phyloP scores from a whole-genome alignment of 164 flowering plant genomes.

The Nymphaea colorata region DNA sequence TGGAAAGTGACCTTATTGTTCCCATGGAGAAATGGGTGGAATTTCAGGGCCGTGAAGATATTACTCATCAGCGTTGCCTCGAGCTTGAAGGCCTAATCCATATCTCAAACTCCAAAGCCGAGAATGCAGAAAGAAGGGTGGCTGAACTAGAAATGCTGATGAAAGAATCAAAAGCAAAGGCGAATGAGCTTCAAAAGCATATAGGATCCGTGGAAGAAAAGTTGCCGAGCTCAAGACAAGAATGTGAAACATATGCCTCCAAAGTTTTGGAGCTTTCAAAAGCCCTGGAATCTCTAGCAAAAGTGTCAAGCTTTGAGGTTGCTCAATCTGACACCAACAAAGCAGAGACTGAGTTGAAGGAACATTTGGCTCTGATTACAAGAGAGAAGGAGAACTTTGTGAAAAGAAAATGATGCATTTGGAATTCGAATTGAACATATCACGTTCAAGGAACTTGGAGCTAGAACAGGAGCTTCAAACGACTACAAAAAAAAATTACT shows the following conservation, averaged over 20 bases:
- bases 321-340: no score
- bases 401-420: conserved; percentile 31
- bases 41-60: not conserved
- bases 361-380: conserved; percentile 25
- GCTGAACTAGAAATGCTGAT: conserved; percentile 38
- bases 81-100: conserved; percentile 49
- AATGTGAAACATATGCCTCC: conserved; percentile 9
- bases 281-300: conserved; percentile 34
- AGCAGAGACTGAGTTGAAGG: conserved; percentile 14
- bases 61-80: conserved; percentile 12
- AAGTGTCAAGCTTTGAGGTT: conserved; percentile 31
- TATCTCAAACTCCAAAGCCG: conserved; percentile 42
- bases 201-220: conserved; percentile 36
- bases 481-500: not conserved
- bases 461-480: conserved; percentile 55
- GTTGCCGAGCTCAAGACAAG: conserved; percentile 39
- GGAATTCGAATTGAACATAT: conserved; percentile 13
- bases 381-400: conserved; percentile 44
- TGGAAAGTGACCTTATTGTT: not conserved
- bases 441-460: not conserved
- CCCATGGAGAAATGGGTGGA: not conserved
- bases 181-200: conserved; percentile 56
- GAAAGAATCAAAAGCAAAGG: conserved; percentile 44
- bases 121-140: conserved; percentile 43
- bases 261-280: conserved; percentile 31